These are phyloP conservation scores for Oryza meridionalis DNA, from an alignment of 176 grass and related monocot species.

Conservation along the genomic window DNA sequence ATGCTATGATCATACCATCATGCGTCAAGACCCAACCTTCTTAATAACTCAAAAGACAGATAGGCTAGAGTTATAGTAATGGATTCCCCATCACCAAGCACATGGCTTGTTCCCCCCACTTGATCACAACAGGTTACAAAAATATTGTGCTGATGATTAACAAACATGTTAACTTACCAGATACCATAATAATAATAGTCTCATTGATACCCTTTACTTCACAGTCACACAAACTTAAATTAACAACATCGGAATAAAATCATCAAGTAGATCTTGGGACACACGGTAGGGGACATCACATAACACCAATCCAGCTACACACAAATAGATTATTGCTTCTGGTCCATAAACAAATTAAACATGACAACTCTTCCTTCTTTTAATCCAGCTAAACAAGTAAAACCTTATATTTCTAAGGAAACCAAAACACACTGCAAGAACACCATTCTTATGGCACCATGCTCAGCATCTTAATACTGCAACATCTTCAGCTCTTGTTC, in stretches of 20 bases:
- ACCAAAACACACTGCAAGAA: conserved; percentile 61
- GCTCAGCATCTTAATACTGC: conserved; percentile 51
- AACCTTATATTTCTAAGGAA: conserved; percentile 70
- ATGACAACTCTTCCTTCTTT: conserved; percentile 63
- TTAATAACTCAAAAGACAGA: conserved; percentile 68
- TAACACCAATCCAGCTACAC: conserved; percentile 76
- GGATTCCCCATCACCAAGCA: conserved; percentile 76
- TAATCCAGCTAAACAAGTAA: conserved; percentile 63
- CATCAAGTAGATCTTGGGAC: conserved; percentile 68
- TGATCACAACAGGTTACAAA: conserved; percentile 64
- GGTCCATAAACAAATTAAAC: conserved; percentile 68
- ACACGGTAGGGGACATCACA: conserved; percentile 68
- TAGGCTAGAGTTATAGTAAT: conserved; percentile 63
- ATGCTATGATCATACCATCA: conserved; percentile 59
- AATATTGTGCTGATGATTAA: conserved; percentile 61
- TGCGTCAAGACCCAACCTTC: conserved; percentile 49
- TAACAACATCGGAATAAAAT: conserved; percentile 84
- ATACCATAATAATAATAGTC: conserved; percentile 75
- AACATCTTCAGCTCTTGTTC: conserved; percentile 75
- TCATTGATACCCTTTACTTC: conserved; percentile 61
- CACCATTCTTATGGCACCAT: conserved; percentile 58
- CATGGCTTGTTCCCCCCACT: conserved; percentile 79
- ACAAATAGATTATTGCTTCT: conserved; percentile 79
- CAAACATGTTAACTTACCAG: conserved; percentile 62
- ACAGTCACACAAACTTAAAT: conserved; percentile 62